These are phyloP conservation scores for Tripterygium wilfordii DNA, from an alignment of 177 flowering plant genomes.

Conservation along the genomic window DNA sequence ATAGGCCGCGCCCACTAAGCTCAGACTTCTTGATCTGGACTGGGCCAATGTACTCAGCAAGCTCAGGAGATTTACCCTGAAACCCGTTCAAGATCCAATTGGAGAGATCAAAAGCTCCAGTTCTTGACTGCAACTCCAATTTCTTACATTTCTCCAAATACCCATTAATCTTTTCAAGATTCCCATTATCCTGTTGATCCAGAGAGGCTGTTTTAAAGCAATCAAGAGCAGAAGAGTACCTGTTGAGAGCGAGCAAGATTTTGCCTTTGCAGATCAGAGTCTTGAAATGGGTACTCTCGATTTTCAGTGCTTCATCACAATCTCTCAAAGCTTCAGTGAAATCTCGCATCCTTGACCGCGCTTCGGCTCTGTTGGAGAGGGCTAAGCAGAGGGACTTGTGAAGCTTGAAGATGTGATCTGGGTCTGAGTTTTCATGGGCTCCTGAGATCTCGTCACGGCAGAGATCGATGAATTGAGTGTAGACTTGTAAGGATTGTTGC, in stretches of 20 bases:
- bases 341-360: constrained; percentile 34
- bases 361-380: constrained; percentile 76
- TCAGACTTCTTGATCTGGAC: constrained; percentile 60
- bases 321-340: constrained; percentile 49
- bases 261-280: constrained; percentile 82
- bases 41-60: constrained; percentile 70
- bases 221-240: constrained; percentile 48
- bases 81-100: constrained; percentile 73
- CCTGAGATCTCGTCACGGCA: constrained; percentile 35
- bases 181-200: constrained; percentile 34
- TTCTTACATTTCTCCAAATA: constrained; percentile 59
- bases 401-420: constrained; percentile 33
- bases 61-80: constrained; percentile 54
- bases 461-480: constrained; percentile 56
- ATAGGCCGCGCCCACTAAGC: constrained; percentile 70
- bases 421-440: constrained; percentile 12
- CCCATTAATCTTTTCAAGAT: constrained; percentile 44
- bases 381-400: constrained; percentile 69
- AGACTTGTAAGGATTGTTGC: constrained; percentile 46
- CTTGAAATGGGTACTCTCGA: constrained; percentile 70
- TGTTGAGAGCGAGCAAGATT: constrained; percentile 50
- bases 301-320: constrained; percentile 62
- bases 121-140: constrained; percentile 59
- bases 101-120: constrained; percentile 73
- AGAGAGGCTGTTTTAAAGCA: constrained; percentile 53